Evolutionary conservation across 352 stramenopile species (phyloP).

Genomic region (Phytophthora sp.): DNA sequence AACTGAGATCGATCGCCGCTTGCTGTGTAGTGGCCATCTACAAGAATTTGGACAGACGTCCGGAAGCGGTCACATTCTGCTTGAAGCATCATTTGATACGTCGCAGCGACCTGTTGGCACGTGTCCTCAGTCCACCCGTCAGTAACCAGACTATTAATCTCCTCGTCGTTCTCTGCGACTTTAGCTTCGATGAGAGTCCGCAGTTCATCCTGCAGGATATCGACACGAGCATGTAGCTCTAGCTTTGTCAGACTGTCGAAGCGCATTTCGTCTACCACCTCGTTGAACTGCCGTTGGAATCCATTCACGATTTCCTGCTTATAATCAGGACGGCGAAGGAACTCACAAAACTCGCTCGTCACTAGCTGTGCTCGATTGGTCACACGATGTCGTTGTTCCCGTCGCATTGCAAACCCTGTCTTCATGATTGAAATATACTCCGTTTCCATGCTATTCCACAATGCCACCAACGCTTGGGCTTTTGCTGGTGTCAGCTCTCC

Average conservation of each 20-base stretch:
- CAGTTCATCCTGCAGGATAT: conserved; percentile 78
- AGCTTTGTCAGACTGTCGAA: conserved; percentile 82
- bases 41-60: conserved; percentile 58
- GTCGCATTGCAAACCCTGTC: conserved; percentile 44
- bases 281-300: conserved; percentile 83
- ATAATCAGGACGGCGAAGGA: conserved; percentile 64
- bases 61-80: conserved; percentile 78
- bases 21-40: conserved; percentile 56
- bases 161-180: conserved; percentile 47
- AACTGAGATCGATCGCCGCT: conserved; percentile 47
- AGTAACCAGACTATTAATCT: conserved; percentile 47
- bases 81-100: conserved; percentile 67
- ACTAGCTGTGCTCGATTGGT: conserved; percentile 39
- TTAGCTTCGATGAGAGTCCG: conserved; percentile 50
- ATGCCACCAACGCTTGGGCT: conserved; percentile 35
- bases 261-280: conserved; percentile 83
- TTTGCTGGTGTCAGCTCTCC: conserved; percentile 43
- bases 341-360: conserved; percentile 55
- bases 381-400: conserved; percentile 41
- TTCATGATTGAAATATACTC: conserved; percentile 63
- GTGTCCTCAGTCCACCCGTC: conserved; percentile 72
- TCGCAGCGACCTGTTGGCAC: conserved; percentile 45
- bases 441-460: conserved; percentile 67
- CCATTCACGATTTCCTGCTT: conserved; percentile 70
- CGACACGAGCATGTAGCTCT: conserved; percentile 77